Conservation (phyloP, 2,329 filamentous ascomycete genomes). For the Davidsoniella eucalypti region DNA sequence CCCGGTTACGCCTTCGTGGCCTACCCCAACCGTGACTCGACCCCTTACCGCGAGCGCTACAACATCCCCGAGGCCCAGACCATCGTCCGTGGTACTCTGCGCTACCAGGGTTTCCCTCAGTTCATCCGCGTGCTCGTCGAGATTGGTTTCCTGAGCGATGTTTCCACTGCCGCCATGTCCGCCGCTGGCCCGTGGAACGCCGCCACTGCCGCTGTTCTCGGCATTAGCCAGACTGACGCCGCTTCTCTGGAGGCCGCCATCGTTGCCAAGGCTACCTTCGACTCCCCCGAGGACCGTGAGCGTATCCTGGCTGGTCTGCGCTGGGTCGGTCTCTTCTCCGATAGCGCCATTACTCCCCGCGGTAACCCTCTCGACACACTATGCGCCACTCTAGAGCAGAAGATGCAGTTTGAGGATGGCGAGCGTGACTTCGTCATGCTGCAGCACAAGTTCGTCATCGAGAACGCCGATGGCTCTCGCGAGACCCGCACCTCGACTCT, state of each 20-base stretch:
- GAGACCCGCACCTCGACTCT: constrained; percentile 71
- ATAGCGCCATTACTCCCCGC: constrained; percentile 50
- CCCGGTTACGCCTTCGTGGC: constrained; percentile 78
- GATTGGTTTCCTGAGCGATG: constrained; percentile 72
- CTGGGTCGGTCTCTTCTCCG: constrained; percentile 55
- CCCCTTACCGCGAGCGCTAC: constrained; percentile 76
- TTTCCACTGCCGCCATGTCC: constrained; percentile 47
- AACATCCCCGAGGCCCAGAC: constrained; percentile 85
- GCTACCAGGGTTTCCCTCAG: constrained; percentile 80
- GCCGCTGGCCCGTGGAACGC: constrained; percentile 65
- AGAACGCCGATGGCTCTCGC: constrained; percentile 60
- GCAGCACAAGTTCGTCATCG: constrained; percentile 71
- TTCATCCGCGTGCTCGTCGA: constrained; percentile 80
- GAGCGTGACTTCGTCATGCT: constrained; percentile 75
- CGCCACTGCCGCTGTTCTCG: constrained; percentile 61
- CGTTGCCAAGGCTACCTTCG: constrained; percentile 57
- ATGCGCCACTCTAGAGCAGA: constrained; percentile 73
- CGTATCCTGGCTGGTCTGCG: constrained; percentile 54
- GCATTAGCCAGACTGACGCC: constrained; percentile 47
- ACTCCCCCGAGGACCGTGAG: constrained; percentile 41
- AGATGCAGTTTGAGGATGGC: constrained; percentile 71
- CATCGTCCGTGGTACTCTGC: constrained; percentile 63
- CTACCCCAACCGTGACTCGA: constrained; percentile 87
- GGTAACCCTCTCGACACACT: constrained; percentile 81
- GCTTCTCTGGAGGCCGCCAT: constrained; percentile 59